Evolutionary conservation across 305 asterid genomes (phyloP), one percentile per base, ranked within the genome.

Genomic region (Fraxinus dipetala): DNA sequence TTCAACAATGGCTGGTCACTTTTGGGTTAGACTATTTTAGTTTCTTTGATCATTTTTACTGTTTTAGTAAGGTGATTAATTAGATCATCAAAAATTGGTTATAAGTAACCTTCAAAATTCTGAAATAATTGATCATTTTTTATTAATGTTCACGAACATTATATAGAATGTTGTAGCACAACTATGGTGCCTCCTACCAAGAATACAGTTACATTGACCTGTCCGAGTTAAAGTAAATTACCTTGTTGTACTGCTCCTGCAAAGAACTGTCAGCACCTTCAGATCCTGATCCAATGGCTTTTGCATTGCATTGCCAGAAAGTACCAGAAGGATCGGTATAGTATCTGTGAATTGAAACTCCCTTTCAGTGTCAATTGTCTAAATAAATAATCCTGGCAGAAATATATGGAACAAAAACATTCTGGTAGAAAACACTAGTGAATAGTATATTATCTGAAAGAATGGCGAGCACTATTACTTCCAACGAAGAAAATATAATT

Each of bases 231-330:
- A 36, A 48, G 73, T 72, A 26, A 40, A 18, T 20, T 84, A 94
- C 98, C 93, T 93, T 90, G 86, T 90, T 92, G 80, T 80, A 95
- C 86, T 95, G 98, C 94, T 93, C 98, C 86, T 93, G 98, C 91
- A 94, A 79, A 74, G 98, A 92, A 92, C 97, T 93, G 89, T 94
- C 98, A 86, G 98, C 97, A 70, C 98, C 98, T 93, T 92, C 98
- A 24, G 98, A 95, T 79, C 98, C 98, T 45, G 98, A 95, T 1
- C 97, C 98, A 59, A 95, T 95, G 85, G 98, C 98, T 84, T 95
- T 95, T 43, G 97, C 98, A 83, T 91, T 93, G 90, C 97, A 93
- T 86, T 95, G 98, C 98, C 98, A 95, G 90, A 93, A 93, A 69
- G 98, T 94, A 74, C 96, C 98, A 18, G 98, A 93, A 24, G 97